A percentile compares a stretch with the other conserved stretches of the same genome.
Evolutionary conservation across 2,329 filamentous ascomycete genomes (phyloP).

Genomic region (Cladophialophora psammophila): DNA sequence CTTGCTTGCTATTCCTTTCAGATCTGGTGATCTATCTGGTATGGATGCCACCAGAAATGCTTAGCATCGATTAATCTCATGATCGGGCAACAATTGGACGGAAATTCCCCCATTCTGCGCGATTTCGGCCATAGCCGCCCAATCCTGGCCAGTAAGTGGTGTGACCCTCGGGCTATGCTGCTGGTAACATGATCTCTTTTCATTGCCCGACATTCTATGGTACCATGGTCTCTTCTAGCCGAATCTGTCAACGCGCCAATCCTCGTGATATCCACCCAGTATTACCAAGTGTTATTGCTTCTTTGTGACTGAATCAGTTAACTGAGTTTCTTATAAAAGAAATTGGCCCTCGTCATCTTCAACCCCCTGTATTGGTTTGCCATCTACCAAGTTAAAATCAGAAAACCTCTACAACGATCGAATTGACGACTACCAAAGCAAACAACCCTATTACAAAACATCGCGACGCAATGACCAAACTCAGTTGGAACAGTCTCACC

Average conservation of each 20-base stretch:
- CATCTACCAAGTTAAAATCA: slow-evolving; percentile 8
- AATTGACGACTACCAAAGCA: slow-evolving; percentile 9
- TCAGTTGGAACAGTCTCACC: slow-evolving; percentile 8
- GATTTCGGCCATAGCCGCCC: slow-evolving; percentile 31
- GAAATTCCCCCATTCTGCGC: slow-evolving; percentile 10
- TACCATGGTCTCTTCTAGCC: not conserved
- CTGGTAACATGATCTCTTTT: slow-evolving; percentile 16
- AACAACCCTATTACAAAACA: slow-evolving; percentile 7
- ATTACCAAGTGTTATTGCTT: not conserved
- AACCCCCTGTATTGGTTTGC: not conserved
- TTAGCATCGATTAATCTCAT: not conserved
- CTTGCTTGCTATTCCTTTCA: not conserved
- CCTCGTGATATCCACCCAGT: slow-evolving; percentile 1
- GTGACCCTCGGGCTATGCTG: slow-evolving; percentile 13
- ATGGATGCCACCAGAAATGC: too few relatives aligned
- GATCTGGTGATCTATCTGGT: not conserved
- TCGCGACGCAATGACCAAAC: slow-evolving; percentile 19
- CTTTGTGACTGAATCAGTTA: slow-evolving; percentile 4
- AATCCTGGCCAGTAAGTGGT: slow-evolving; percentile 17
- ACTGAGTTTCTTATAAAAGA: slow-evolving; percentile 4
- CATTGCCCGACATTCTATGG: not conserved
- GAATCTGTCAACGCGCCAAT: not conserved
- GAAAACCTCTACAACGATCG: not conserved
- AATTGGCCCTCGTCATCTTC: not conserved
- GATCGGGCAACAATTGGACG: not conserved